phyloP scores from a whole-genome alignment of 192 early-diverging fungal species.

The Coemansia sp. region DNA sequence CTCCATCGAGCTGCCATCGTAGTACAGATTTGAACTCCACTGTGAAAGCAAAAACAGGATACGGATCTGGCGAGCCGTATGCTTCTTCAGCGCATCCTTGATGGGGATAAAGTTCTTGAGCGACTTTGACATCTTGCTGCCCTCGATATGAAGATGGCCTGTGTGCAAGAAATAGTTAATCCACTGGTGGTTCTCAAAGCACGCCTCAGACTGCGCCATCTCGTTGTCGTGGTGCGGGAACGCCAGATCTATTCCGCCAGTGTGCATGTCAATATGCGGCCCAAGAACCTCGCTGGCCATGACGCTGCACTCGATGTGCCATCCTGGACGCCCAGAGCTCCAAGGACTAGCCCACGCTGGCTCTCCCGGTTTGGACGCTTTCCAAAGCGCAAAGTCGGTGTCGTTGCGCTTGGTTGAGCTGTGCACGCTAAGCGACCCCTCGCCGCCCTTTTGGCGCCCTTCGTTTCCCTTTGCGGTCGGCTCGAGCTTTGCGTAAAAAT shows the following conservation, averaged over 20 bases:
- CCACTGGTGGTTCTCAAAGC: slow-evolving; percentile 90
- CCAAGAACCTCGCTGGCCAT: slow-evolving; percentile 95
- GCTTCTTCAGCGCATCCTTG: slow-evolving; percentile 78
- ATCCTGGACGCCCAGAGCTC: slow-evolving; percentile 92
- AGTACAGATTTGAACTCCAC: slow-evolving; percentile 89
- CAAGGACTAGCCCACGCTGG: slow-evolving; percentile 92
- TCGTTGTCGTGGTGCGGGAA: slow-evolving; percentile 99
- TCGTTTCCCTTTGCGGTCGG: slow-evolving; percentile 84
- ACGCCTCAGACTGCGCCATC: slow-evolving; percentile 92
- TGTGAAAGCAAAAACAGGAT: slow-evolving; percentile 84
- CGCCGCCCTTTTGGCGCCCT: slow-evolving; percentile 78
- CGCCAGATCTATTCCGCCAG: slow-evolving; percentile 90
- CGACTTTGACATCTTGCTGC: slow-evolving; percentile 97
- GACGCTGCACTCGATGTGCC: slow-evolving; percentile 99
- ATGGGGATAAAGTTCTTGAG: slow-evolving; percentile 98
- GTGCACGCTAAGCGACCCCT: slow-evolving; percentile 77
- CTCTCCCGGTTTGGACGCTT: slow-evolving; percentile 88
- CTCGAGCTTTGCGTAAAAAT: slow-evolving; percentile 93
- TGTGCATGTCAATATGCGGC: slow-evolving; percentile 88
- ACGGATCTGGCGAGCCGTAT: slow-evolving; percentile 83
- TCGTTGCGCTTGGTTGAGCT: slow-evolving; percentile 65
- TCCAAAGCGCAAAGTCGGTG: slow-evolving; percentile 97
- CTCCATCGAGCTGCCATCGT: slow-evolving; percentile 68
- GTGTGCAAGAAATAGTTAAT: slow-evolving; percentile 98
- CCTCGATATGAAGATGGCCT: slow-evolving; percentile 93